Conservation (phyloP, 768 basidiomycete species). For the Pisolithus marmoratus region DNA sequence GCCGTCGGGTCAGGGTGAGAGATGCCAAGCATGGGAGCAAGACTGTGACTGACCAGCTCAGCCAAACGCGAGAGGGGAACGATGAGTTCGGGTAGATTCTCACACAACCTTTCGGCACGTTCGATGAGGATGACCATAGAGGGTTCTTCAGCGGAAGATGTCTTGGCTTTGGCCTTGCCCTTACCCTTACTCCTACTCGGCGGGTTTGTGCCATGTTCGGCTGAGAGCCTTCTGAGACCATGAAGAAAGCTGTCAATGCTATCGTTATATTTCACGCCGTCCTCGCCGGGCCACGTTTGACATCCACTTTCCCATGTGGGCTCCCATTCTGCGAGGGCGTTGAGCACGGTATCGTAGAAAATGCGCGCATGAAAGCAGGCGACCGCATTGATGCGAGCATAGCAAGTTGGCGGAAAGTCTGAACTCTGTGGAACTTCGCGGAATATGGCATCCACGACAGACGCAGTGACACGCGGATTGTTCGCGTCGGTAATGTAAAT, state of each 20-base stretch:
- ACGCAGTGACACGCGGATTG: constrained; percentile 40
- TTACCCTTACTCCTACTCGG: constrained; percentile 12
- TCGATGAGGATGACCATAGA: constrained; percentile 59
- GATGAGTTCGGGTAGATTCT: constrained; percentile 55
- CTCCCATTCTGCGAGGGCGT: constrained; percentile 47
- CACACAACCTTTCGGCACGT: constrained; percentile 60
- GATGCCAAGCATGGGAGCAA: not conserved
- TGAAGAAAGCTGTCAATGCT: constrained; percentile 10
- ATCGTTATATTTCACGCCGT: constrained; percentile 41
- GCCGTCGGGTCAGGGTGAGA: not conserved
- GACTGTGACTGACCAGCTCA: constrained; percentile 51
- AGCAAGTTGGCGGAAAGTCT: constrained; percentile 22
- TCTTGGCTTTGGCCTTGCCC: constrained; percentile 25
- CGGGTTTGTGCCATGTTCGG: constrained; percentile 4
- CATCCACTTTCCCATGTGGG: constrained; percentile 56
- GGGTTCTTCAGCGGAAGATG: constrained; percentile 12
- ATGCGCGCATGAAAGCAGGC: constrained; percentile 54
- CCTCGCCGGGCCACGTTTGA: constrained; percentile 42
- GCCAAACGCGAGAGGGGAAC: constrained; percentile 66
- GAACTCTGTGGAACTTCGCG: constrained; percentile 7
- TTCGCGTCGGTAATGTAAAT: constrained; percentile 60
- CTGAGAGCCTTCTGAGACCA: constrained; percentile 43
- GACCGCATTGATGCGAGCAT: constrained; percentile 47
- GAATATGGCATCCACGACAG: constrained; percentile 37
- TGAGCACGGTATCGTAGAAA: constrained; percentile 56